These are phyloP conservation scores for Bipolaris sorokiniana DNA, from an alignment of 2,329 filamentous ascomycete genomes.

Conservation along the genomic window DNA sequence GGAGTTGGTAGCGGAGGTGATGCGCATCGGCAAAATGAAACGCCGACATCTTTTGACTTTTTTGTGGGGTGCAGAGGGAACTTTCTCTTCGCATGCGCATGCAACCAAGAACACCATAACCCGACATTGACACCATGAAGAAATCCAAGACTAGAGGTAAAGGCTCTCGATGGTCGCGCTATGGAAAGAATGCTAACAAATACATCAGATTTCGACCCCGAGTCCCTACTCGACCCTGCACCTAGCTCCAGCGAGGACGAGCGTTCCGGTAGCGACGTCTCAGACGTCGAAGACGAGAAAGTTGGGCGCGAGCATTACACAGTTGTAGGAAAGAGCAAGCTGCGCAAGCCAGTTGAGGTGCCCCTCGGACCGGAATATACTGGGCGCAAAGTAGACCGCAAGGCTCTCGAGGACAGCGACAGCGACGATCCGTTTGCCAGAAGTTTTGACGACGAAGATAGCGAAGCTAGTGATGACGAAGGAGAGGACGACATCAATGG, in stretches of 20 bases:
- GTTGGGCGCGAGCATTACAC: constrained; percentile 87
- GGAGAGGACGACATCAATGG: constrained; percentile 26
- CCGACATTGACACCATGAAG: constrained; percentile 26
- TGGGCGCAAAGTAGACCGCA: constrained; percentile 75
- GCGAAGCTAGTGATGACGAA: constrained; percentile 49
- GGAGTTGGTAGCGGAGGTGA: constrained; percentile 35
- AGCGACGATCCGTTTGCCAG: constrained; percentile 59
- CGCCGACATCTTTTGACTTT: constrained; percentile 34
- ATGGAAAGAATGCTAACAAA: not conserved
- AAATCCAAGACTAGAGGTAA: constrained; percentile 43
- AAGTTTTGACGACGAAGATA: constrained; percentile 51
- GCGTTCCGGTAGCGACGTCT: constrained; percentile 56
- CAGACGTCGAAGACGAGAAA: constrained; percentile 52
- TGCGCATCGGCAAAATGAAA: constrained; percentile 25
- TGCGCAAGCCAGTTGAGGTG: constrained; percentile 73
- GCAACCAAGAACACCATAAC: constrained; percentile 4
- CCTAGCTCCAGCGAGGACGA: constrained; percentile 64
- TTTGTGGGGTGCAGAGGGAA: constrained; percentile 36
- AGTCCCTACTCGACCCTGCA: constrained; percentile 66
- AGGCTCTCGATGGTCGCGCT: accelerated
- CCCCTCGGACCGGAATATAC: constrained; percentile 80
- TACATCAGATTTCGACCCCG: constrained; percentile 76
- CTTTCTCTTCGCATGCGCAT: constrained; percentile 17
- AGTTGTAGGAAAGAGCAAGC: constrained; percentile 80
- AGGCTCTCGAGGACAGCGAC: constrained; percentile 63